Conservation (phyloP, 1,284 basidiomycete genomes). For the Moesziomyces parantarcticus region DNA sequence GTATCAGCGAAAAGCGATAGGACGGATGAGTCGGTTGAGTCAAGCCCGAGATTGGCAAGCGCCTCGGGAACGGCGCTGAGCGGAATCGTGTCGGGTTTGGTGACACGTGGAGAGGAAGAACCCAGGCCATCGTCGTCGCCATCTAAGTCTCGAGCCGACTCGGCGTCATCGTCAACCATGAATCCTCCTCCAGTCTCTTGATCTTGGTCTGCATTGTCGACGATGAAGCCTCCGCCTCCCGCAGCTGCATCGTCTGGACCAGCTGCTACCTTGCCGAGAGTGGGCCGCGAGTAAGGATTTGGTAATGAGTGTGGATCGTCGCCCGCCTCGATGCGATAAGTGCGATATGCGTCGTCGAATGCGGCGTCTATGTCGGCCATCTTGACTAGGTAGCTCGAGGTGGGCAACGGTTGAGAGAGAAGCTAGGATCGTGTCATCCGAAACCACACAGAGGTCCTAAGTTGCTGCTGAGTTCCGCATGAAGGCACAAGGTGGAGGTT, state of each 20-base stretch:
- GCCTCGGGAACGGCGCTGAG: constrained; percentile 50
- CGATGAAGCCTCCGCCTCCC: constrained; percentile 42
- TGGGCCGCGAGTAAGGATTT: constrained; percentile 37
- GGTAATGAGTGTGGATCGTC: constrained; percentile 42
- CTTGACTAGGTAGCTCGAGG: background rate
- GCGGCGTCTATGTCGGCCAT: constrained; percentile 41
- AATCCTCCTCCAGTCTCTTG: constrained; percentile 11
- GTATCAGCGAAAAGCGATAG: constrained; percentile 46
- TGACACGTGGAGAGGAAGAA: background rate
- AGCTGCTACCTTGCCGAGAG: background rate
- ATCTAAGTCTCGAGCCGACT: background rate
- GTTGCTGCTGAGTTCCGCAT: constrained; percentile 40
- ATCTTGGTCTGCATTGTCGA: background rate
- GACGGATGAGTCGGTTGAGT: constrained; percentile 36
- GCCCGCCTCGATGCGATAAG: constrained; percentile 37
- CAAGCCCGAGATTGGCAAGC: constrained; percentile 44
- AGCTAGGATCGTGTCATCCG: background rate
- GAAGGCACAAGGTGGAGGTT: constrained; percentile 15
- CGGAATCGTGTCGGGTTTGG: constrained; percentile 32
- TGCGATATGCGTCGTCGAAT: constrained; percentile 54
- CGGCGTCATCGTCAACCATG: constrained; percentile 2
- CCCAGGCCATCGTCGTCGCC: background rate
- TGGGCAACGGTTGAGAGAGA: background rate
- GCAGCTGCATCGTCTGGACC: constrained; percentile 1
- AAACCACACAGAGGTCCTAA: background rate